These are phyloP conservation scores for Syncephalastrum racemosum DNA, from an alignment of 371 early-diverging fungal species.

Conservation along the genomic window DNA sequence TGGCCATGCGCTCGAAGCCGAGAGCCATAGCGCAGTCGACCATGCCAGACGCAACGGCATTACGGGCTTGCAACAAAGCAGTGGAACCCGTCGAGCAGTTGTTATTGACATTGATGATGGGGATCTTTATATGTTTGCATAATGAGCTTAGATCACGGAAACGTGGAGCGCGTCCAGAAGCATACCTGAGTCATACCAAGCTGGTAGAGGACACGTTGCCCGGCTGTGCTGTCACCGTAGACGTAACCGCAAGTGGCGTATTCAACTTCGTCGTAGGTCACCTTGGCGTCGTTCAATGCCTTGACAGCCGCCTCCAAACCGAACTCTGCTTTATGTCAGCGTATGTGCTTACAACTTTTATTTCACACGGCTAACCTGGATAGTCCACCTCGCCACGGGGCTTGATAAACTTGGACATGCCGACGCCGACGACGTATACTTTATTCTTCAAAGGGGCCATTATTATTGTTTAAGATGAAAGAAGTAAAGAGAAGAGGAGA, in stretches of 20 bases:
- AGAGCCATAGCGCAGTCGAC: conserved; percentile 79
- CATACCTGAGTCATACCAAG: conserved; percentile 62
- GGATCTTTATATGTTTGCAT: conserved; percentile 30
- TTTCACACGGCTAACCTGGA: conserved; percentile 47
- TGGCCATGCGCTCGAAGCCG: conserved; percentile 79
- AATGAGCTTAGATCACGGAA: neutral
- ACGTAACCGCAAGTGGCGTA: conserved; percentile 64
- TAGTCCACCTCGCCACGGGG: conserved; percentile 62
- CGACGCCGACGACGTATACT: conserved; percentile 60
- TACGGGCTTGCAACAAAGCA: conserved; percentile 74
- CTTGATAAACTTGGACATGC: conserved; percentile 71
- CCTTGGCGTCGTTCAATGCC: conserved; percentile 70
- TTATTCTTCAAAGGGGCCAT: conserved; percentile 20
- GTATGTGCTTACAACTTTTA: neutral
- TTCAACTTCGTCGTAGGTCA: conserved; percentile 69
- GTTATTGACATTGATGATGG: conserved; percentile 74
- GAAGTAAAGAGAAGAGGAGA: neutral
- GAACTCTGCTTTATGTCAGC: conserved; percentile 46
- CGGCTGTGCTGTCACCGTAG: conserved; percentile 74
- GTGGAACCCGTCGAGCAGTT: conserved; percentile 82
- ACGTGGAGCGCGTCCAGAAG: neutral
- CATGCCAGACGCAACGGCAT: conserved; percentile 66
- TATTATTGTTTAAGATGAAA: neutral
- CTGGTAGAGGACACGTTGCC: conserved; percentile 75
- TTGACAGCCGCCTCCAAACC: conserved; percentile 73